A percentile compares a stretch with the other conserved stretches of the same genome.
Conservation (phyloP, 164 flowering plant genomes). For the Kingdonia uniflora region DNA sequence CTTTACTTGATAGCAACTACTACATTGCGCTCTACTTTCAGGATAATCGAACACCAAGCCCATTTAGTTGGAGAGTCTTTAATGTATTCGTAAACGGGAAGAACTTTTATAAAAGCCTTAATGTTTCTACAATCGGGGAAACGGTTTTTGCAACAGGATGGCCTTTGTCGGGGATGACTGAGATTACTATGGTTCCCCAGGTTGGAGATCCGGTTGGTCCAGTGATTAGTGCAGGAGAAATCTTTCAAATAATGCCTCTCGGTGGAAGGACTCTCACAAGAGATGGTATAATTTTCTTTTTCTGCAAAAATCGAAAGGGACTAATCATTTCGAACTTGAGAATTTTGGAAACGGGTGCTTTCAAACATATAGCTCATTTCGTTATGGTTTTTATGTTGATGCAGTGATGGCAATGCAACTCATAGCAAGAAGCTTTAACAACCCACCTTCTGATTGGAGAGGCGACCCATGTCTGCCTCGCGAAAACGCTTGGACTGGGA, state of each 20-base stretch:
- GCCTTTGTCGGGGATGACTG: conserved; percentile 67
- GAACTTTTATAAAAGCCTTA: conserved; percentile 43
- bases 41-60: conserved; percentile 63
- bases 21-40: conserved; percentile 78
- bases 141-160: conserved; percentile 40
- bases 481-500: conserved; percentile 73
- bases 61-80: conserved; percentile 80
- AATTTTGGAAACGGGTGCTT: too few species aligned
- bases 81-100: conserved; percentile 47
- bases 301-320: too few species aligned
- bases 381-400: not conserved
- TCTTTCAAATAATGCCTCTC: conserved; percentile 46
- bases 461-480: conserved; percentile 92
- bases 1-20: conserved; percentile 46
- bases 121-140: conserved; percentile 51
- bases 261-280: conserved; percentile 52
- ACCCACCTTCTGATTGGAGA: conserved; percentile 72
- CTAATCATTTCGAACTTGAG: too few species aligned
- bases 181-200: conserved; percentile 37
- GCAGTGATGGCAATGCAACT: conserved; percentile 62
- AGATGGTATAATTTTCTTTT: conserved; percentile 43
- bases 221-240: conserved; percentile 71
- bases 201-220: conserved; percentile 60
- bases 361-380: not conserved
- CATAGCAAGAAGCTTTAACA: conserved; percentile 37